Conservation (phyloP, 305 asterid species). For the Fraxinus xanthoxyloides region DNA sequence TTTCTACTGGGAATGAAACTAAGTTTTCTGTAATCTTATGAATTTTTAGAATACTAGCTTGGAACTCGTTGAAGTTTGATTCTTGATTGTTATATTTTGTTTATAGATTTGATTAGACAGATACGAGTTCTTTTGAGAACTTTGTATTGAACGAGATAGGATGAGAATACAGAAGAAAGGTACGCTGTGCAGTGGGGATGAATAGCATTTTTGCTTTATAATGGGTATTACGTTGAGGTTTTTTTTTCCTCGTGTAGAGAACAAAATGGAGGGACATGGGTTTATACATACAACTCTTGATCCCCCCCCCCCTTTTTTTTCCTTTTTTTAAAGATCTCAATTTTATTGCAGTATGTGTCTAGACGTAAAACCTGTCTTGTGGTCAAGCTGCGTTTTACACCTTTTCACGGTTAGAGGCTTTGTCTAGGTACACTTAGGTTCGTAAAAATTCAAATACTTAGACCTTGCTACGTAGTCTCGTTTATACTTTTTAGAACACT, state of each 20-base stretch:
- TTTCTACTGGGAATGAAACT: background rate
- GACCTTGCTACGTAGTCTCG: background rate
- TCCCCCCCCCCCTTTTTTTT: no score
- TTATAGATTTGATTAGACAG: background rate
- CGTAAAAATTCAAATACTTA: background rate
- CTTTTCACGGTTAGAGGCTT: background rate
- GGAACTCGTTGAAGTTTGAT: constrained; percentile 13
- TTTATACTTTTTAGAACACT: background rate
- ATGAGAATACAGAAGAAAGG: background rate
- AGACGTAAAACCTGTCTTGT: background rate
- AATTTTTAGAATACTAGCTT: constrained; percentile 17
- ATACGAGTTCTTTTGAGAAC: background rate
- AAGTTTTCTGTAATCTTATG: background rate
- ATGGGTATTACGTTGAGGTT: no score
- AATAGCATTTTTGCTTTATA: no score
- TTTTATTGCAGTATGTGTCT: background rate
- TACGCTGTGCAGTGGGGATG: background rate
- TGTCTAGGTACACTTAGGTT: background rate
- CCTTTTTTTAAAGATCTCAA: background rate
- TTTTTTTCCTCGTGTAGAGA: no score
- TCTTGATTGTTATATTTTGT: background rate
- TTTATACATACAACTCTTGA: background rate
- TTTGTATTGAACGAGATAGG: background rate
- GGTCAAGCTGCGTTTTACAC: background rate
- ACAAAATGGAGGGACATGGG: no score